These are phyloP conservation scores for Forsythia viridissima DNA, from an alignment of 257 asterid species.

Conservation along the genomic window DNA sequence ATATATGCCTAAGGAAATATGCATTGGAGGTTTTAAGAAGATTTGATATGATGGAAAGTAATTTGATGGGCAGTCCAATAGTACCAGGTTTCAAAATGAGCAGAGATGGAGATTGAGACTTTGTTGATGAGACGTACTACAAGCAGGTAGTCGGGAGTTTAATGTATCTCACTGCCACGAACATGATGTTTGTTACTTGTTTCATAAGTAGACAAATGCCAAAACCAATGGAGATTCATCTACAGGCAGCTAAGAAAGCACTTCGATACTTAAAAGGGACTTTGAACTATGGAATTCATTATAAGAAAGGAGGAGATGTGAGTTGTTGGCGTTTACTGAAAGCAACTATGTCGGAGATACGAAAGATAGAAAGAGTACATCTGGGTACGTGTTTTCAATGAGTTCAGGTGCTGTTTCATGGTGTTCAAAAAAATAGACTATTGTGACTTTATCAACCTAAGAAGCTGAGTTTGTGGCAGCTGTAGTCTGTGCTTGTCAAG, in stretches of 20 bases:
- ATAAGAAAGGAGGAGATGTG: too few relatives aligned
- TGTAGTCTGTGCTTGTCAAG: too few relatives aligned
- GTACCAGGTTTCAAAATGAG: constrained; percentile 8
- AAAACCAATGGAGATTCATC: neutral
- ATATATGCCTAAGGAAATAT: constrained; percentile 5
- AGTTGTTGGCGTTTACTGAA: too few relatives aligned
- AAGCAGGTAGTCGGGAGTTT: constrained; percentile 9
- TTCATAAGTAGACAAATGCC: constrained; percentile 1
- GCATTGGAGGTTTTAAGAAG: neutral
- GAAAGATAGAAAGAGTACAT: too few relatives aligned
- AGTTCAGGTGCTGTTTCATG: too few relatives aligned
- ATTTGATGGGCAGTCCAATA: neutral
- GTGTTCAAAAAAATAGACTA: too few relatives aligned
- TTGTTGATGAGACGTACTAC: neutral
- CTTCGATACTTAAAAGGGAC: constrained; percentile 1
- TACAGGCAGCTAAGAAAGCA: neutral
- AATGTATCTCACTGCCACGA: constrained; percentile 11
- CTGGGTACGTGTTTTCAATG: too few relatives aligned
- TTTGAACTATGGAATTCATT: too few relatives aligned
- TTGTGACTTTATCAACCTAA: too few relatives aligned
- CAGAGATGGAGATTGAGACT: neutral
- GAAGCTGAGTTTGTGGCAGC: too few relatives aligned
- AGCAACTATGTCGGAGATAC: too few relatives aligned
- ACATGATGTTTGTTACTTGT: neutral
- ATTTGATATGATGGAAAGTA: constrained; percentile 8